phyloP scores from a whole-genome alignment of 441 rosid species.

The Monsonia emarginata region DNA sequence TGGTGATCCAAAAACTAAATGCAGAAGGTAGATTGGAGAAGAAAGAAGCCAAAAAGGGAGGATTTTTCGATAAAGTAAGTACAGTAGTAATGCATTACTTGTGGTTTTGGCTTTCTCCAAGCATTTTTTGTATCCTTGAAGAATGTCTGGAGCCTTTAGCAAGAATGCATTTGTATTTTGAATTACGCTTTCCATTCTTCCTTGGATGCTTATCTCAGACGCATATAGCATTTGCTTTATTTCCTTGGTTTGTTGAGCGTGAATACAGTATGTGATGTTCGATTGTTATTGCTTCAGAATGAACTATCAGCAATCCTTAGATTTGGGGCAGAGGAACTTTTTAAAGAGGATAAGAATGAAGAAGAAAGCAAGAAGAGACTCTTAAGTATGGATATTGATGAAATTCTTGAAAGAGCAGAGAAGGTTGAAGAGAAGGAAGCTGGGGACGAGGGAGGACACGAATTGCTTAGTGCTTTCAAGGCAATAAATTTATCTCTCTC shows the following conservation, averaged over 20 bases:
- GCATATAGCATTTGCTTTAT: background rate
- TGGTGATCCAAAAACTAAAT: slow-evolving; percentile 96
- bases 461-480: slow-evolving; percentile 95
- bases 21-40: slow-evolving; percentile 99
- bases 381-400: slow-evolving; percentile 90
- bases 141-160: too few species aligned
- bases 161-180: background rate
- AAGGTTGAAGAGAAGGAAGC: slow-evolving; percentile 80
- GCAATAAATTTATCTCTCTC: slow-evolving; percentile 31
- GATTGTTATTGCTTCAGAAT: slow-evolving; percentile 44
- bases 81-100: background rate
- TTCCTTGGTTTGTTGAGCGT: background rate
- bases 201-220: background rate
- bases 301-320: slow-evolving; percentile 96
- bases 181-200: background rate
- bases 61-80: slow-evolving; percentile 85
- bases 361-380: slow-evolving; percentile 93
- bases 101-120: slow-evolving; percentile 2
- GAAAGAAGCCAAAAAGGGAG: slow-evolving; percentile 91
- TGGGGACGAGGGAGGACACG: slow-evolving; percentile 53
- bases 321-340: slow-evolving; percentile 98
- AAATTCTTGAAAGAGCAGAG: slow-evolving; percentile 96
- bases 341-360: slow-evolving; percentile 89
- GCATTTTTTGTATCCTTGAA: slow-evolving; percentile 1
- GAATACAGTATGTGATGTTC: background rate